phyloP scores from a whole-genome alignment of 2,329 filamentous ascomycete species.

The Penicillium thymicola region DNA sequence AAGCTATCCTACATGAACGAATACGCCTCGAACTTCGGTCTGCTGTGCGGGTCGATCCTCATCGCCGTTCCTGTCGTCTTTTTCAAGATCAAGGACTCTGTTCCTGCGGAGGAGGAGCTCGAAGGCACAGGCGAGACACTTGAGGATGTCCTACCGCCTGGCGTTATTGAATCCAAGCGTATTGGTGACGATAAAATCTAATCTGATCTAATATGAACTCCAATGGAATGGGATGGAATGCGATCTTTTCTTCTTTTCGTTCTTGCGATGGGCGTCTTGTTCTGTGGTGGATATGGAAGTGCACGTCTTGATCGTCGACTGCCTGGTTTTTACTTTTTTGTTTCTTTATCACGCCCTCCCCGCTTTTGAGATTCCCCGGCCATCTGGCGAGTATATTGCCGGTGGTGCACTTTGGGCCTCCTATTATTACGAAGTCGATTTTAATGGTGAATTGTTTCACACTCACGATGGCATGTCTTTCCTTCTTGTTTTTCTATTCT shows the following conservation, averaged over 20 bases:
- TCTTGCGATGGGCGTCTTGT: neutral
- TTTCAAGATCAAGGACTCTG: conserved; percentile 70
- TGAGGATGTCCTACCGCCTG: conserved; percentile 58
- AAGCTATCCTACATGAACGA: conserved; percentile 63
- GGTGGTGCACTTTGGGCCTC: neutral
- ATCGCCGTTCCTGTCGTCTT: conserved; percentile 74
- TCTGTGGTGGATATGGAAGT: neutral
- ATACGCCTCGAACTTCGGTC: conserved; percentile 70
- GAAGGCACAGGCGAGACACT: conserved; percentile 76
- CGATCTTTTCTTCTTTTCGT: neutral
- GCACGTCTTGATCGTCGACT: neutral
- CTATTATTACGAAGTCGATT: neutral
- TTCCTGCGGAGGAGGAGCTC: conserved; percentile 72
- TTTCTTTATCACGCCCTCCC: neutral
- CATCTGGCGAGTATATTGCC: neutral
- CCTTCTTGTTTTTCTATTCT: neutral
- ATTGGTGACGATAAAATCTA: conserved; percentile 8
- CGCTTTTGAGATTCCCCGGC: neutral
- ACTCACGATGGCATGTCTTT: neutral
- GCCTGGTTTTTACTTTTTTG: neutral
- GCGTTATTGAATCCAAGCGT: conserved; percentile 10
- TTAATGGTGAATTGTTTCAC: neutral
- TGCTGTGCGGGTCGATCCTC: conserved; percentile 64
- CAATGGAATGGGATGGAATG: neutral
- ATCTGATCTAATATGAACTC: neutral